phyloP scores from a whole-genome alignment of 2,329 filamentous ascomycete species.

The Atkinsonella texensis region DNA sequence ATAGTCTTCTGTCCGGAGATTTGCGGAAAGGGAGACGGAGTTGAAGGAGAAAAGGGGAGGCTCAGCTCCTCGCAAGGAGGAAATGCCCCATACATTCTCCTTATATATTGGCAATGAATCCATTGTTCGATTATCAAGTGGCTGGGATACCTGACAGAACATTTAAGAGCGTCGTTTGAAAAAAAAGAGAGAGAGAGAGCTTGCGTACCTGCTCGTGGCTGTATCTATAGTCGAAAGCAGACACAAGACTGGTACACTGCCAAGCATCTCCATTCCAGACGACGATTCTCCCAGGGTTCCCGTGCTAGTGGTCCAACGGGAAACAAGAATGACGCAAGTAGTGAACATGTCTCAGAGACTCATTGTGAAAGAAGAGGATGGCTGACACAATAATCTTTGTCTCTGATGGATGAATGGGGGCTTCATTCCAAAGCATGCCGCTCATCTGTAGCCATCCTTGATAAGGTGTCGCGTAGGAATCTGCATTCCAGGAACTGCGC shows the following conservation, averaged over 20 bases:
- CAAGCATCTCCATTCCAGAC: not conserved
- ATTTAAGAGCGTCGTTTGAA: not conserved
- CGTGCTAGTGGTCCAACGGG: not conserved
- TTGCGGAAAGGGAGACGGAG: not conserved
- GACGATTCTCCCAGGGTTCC: not conserved
- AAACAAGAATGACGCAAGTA: not conserved
- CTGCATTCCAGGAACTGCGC: conserved; percentile 7
- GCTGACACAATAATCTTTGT: conserved; percentile 5
- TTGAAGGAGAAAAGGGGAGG: conserved; percentile 1
- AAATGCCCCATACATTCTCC: conserved; percentile 1
- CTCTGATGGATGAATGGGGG: not conserved
- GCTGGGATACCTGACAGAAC: not conserved
- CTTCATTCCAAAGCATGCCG: conserved; percentile 1
- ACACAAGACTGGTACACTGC: conserved; percentile 1
- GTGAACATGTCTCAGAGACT: not conserved
- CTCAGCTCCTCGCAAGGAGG: not conserved
- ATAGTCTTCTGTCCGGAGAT: not conserved
- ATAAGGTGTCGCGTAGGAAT: conserved; percentile 1
- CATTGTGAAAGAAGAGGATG: not conserved
- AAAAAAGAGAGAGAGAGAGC: not conserved
- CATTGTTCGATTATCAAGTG: conserved; percentile 1
- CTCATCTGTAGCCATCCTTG: not conserved
- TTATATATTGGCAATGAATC: conserved; percentile 6
- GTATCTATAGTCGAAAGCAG: not conserved
- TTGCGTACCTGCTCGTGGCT: conserved; percentile 2